These are phyloP conservation scores for Xylariaceae sp. DNA, from an alignment of 2,329 filamentous ascomycete species.

Conservation along the genomic window DNA sequence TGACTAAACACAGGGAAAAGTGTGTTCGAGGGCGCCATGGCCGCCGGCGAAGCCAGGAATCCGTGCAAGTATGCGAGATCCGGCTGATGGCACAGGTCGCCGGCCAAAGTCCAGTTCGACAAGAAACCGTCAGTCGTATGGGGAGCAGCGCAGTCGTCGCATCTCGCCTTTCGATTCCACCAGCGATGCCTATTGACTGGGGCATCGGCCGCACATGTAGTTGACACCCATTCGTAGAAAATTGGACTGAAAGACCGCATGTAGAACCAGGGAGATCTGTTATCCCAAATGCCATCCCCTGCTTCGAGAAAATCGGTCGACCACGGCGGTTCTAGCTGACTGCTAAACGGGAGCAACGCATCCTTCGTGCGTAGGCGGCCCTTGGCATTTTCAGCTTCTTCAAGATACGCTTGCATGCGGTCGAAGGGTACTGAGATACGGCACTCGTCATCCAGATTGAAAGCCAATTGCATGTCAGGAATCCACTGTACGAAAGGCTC, in stretches of 20 bases:
- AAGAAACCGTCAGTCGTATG: conserved; percentile 37
- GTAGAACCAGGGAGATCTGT: conserved; percentile 21
- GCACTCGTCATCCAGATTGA: conserved; percentile 48
- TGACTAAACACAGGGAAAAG: conserved; percentile 54
- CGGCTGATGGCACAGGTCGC: conserved; percentile 48
- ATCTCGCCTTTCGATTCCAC: conserved; percentile 35
- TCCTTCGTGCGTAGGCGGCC: conserved; percentile 22
- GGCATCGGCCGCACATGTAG: conserved; percentile 42
- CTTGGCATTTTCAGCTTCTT: conserved; percentile 16
- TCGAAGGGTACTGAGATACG: conserved; percentile 42
- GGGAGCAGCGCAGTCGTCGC: conserved; percentile 29
- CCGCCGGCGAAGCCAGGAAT: conserved; percentile 43
- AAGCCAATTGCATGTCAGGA: conserved; percentile 49
- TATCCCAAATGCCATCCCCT: conserved; percentile 20
- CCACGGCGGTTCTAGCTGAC: conserved; percentile 19
- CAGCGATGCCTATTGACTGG: conserved; percentile 35
- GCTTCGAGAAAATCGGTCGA: conserved; percentile 16
- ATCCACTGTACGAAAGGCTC: conserved; percentile 38
- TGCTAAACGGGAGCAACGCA: conserved; percentile 17
- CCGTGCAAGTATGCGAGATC: conserved; percentile 46
- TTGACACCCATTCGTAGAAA: conserved; percentile 32
- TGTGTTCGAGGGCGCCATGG: conserved; percentile 37
- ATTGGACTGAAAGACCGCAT: conserved; percentile 25
- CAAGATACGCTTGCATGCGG: conserved; percentile 33
- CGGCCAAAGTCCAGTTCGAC: conserved; percentile 34